Percentiles rank a stretch among this genome's conserved stretches.
Conservation (phyloP, 495 filamentous ascomycete species). For the Neurospora sp. region DNA sequence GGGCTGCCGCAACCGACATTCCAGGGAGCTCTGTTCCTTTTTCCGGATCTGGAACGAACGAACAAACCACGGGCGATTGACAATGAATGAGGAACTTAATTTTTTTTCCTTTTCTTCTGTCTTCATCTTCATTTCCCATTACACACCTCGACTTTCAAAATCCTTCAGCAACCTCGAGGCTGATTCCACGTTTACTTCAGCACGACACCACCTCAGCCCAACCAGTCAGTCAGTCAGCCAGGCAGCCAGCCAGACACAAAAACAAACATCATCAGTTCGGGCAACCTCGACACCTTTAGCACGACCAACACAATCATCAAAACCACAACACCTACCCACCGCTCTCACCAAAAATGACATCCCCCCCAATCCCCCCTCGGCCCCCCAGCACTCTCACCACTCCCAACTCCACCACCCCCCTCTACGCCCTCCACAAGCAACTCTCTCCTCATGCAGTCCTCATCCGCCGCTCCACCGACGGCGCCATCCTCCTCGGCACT, state of each 20-base stretch:
- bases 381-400: background rate
- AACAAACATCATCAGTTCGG: background rate
- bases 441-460: conserved; percentile 4
- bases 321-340: background rate
- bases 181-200: background rate
- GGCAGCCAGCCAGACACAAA: background rate
- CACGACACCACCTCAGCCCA: background rate
- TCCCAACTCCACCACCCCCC: background rate
- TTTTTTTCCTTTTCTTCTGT: background rate
- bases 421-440: conserved; percentile 10
- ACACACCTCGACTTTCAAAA: background rate
- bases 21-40: background rate
- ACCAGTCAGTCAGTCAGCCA: background rate
- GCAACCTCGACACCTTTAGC: background rate
- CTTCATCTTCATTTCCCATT: background rate
- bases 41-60: background rate
- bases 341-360: background rate
- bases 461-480: conserved; percentile 16
- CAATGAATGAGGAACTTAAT: background rate
- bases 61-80: background rate
- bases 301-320: background rate
- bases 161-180: background rate
- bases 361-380: background rate
- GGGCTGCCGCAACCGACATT: background rate
- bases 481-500: conserved; percentile 11